phyloP scores from a whole-genome alignment of 352 stramenopile species.

The Globisporangium spinosum region DNA sequence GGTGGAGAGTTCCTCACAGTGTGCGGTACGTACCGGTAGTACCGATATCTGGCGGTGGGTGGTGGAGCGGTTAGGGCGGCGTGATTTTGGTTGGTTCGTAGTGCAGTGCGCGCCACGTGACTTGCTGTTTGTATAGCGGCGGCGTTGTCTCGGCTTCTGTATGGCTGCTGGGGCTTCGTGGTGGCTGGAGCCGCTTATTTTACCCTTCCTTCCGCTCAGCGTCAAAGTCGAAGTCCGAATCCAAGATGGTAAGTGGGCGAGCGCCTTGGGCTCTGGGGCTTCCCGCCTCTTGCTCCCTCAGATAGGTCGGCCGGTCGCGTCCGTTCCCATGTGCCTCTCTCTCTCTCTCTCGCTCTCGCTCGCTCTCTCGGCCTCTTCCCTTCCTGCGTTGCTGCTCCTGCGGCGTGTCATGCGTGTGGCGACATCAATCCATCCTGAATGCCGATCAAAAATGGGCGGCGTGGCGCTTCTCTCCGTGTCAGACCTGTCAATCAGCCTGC shows the following conservation, averaged over 20 bases:
- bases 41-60: not conserved
- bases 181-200: slow-evolving; percentile 53
- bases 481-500: not conserved
- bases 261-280: not conserved
- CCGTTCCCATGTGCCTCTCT: not conserved
- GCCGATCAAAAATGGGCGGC: not conserved
- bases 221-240: slow-evolving; percentile 84
- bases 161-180: slow-evolving; percentile 37
- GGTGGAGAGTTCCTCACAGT: not conserved
- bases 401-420: not conserved
- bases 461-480: not conserved
- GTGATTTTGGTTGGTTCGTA: slow-evolving; percentile 37
- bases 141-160: slow-evolving; percentile 53
- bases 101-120: slow-evolving; percentile 37
- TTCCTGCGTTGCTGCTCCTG: not conserved
- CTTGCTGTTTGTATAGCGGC: slow-evolving; percentile 59
- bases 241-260: slow-evolving; percentile 70
- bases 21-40: not conserved
- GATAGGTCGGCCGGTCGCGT: not conserved
- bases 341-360: not conserved
- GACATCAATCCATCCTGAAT: not conserved
- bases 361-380: not conserved
- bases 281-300: not conserved
- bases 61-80: slow-evolving; percentile 2
- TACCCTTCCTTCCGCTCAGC: slow-evolving; percentile 85